Percentiles rank a stretch among this genome's conserved stretches.
These are phyloP conservation scores for Paraurostyla sp. DNA, from an alignment of 73 alveolate species.

Conservation along the genomic window DNA sequence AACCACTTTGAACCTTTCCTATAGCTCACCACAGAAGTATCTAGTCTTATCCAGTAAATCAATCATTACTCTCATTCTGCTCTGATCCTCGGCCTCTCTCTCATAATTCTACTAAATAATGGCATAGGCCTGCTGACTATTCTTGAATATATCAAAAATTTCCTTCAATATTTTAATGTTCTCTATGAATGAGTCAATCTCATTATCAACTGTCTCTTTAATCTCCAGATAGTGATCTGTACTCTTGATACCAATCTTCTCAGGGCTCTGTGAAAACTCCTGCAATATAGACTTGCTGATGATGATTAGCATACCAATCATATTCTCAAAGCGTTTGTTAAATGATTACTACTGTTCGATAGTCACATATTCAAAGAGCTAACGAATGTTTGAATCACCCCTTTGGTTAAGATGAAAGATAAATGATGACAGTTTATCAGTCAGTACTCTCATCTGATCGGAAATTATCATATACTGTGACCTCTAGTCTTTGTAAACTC, in stretches of 20 bases:
- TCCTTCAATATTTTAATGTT: neutral
- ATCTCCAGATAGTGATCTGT: neutral
- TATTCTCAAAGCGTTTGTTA: neutral
- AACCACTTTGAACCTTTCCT: conserved; percentile 10
- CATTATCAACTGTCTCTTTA: neutral
- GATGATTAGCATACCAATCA: conserved; percentile 39
- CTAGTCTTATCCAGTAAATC: conserved; percentile 29
- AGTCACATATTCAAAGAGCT: conserved; percentile 17
- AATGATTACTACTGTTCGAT: neutral
- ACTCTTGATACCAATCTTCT: conserved; percentile 7
- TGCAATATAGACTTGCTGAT: conserved; percentile 4
- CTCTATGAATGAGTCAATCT: neutral
- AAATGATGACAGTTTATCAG: neutral
- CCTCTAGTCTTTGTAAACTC: conserved; percentile 16
- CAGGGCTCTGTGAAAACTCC: conserved; percentile 13
- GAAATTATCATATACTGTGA: neutral
- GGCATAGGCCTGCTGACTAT: conserved; percentile 6
- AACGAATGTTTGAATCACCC: neutral
- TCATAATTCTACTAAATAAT: conserved; percentile 21
- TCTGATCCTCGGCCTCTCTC: conserved; percentile 25
- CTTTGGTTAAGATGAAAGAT: conserved; percentile 5
- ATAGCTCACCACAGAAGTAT: conserved; percentile 19
- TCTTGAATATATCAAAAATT: neutral
- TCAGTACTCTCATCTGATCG: conserved; percentile 24
- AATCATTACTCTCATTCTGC: neutral